These are phyloP conservation scores for Lactarius quietus DNA, from an alignment of 768 basidiomycete genomes.

Conservation along the genomic window DNA sequence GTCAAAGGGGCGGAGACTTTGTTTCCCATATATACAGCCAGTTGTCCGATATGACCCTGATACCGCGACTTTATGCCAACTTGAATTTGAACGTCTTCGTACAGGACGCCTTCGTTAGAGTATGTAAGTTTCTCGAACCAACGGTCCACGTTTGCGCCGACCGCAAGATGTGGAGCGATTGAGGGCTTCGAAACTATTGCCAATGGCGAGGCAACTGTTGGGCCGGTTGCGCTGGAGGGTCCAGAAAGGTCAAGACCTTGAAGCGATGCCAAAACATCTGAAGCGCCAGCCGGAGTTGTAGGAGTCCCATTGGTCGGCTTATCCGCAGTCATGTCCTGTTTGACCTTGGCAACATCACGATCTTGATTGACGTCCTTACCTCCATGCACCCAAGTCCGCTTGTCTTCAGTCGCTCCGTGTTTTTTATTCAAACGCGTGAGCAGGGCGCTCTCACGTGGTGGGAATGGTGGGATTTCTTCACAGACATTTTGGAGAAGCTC, in stretches of 20 bases:
- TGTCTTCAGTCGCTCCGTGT: slow-evolving; percentile 90
- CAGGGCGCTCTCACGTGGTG: slow-evolving; percentile 88
- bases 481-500: slow-evolving; percentile 91
- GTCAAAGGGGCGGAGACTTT: slow-evolving; percentile 87
- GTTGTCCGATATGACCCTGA: slow-evolving; percentile 89
- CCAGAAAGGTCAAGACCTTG: slow-evolving; percentile 74
- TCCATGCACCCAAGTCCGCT: slow-evolving; percentile 92
- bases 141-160: slow-evolving; percentile 73
- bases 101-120: slow-evolving; percentile 82
- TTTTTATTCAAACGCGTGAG: slow-evolving; percentile 85
- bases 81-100: slow-evolving; percentile 94
- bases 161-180: slow-evolving; percentile 50
- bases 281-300: slow-evolving; percentile 35
- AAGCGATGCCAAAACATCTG: slow-evolving; percentile 68
- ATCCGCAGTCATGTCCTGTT: slow-evolving; percentile 23
- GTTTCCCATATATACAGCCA: slow-evolving; percentile 96
- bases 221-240: slow-evolving; percentile 30
- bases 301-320: slow-evolving; percentile 32
- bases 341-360: slow-evolving; percentile 53
- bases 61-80: slow-evolving; percentile 96
- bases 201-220: slow-evolving; percentile 16
- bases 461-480: slow-evolving; percentile 99
- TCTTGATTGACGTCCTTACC: slow-evolving; percentile 91
- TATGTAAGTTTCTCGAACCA: slow-evolving; percentile 87
- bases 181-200: slow-evolving; percentile 13